Evolutionary conservation across 2,329 filamentous ascomycete species (phyloP), one percentile per base, ranked within the genome.

Genomic region (Diplodia intermedia): DNA sequence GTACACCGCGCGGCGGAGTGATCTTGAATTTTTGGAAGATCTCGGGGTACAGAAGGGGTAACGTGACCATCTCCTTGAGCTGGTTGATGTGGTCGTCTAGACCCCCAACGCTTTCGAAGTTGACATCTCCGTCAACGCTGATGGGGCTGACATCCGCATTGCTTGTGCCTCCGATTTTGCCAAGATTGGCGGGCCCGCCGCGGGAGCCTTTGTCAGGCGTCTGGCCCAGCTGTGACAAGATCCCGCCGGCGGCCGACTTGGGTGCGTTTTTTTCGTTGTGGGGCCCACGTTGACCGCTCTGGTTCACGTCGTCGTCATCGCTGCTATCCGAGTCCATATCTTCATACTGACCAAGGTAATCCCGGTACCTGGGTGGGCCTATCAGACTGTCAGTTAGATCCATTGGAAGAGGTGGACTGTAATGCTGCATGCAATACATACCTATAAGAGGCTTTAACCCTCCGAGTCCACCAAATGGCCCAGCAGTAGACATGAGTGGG

Each of bases 41-140:
- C 78, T 99, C 95, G 0, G 95, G 95, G 75, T 99, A 99, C 6
- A 98, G 86, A 23, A 99, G 83, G 2, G 95, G 95, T 69, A 99
- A 86, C 72, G 94, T 91, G 20, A 99, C 94, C 95, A 99, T 99
- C 81, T 99, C 95, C 80, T 99, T 98, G 70, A 99, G 85, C 79
- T 97, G 93, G 76, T 97, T 93, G 76, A 99, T 97, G 76, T 98
- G 94, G 43, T 92, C 90, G 77, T 97, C 90, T 54, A 99, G 82
- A 50, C 95, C 95, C 75, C 95, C 95, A 67, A 99, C 94, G 71
- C 94, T 92, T 78, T 92, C 94, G 77, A 99, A 97, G 76, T 94
- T 94, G 70, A 99, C 93, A 74, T 89, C 94, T 75, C 94, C 83
- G 76, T 98, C 94, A 40, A 99, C 93, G 11, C 95, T 95, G 3